phyloP scores from a whole-genome alignment of 2,329 filamentous ascomycete genomes.

The Calycina marina region DNA sequence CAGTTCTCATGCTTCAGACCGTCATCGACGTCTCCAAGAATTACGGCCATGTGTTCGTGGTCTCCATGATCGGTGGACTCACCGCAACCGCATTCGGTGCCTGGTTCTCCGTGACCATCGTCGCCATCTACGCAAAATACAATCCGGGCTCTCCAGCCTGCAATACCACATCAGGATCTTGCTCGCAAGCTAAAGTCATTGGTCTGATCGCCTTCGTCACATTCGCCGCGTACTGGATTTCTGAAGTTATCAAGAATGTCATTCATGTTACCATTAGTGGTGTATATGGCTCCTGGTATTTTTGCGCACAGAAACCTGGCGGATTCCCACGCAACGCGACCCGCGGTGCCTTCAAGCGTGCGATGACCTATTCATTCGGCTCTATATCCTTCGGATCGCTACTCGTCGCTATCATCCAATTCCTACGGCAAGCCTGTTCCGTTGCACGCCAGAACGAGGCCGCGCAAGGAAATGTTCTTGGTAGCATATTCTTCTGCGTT shows the following conservation, averaged over 20 bases:
- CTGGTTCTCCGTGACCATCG: slow-evolving; percentile 77
- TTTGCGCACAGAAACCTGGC: slow-evolving; percentile 44
- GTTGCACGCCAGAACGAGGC: slow-evolving; percentile 56
- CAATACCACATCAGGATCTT: slow-evolving; percentile 31
- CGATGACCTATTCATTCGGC: slow-evolving; percentile 83
- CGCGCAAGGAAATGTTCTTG: slow-evolving; percentile 53
- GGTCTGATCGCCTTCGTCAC: slow-evolving; percentile 77
- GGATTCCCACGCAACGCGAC: slow-evolving; percentile 67
- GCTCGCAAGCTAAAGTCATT: slow-evolving; percentile 63
- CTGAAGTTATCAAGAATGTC: slow-evolving; percentile 86
- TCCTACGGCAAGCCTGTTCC: slow-evolving; percentile 67
- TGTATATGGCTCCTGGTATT: slow-evolving; percentile 90
- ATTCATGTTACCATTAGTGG: slow-evolving; percentile 80
- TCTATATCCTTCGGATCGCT: slow-evolving; percentile 79
- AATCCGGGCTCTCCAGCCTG: slow-evolving; percentile 44
- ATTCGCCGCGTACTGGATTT: slow-evolving; percentile 88
- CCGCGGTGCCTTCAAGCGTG: slow-evolving; percentile 65
- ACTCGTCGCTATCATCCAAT: slow-evolving; percentile 75
- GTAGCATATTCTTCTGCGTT: slow-evolving; percentile 54
- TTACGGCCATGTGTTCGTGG: slow-evolving; percentile 74
- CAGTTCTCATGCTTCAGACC: slow-evolving; percentile 76
- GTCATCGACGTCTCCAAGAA: slow-evolving; percentile 72
- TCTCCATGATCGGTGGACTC: slow-evolving; percentile 72
- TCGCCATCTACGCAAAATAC: slow-evolving; percentile 75
- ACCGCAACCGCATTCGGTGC: slow-evolving; percentile 61